Evolutionary conservation across 441 rosid species (phyloP).

Genomic region (Erodium moschatum): DNA sequence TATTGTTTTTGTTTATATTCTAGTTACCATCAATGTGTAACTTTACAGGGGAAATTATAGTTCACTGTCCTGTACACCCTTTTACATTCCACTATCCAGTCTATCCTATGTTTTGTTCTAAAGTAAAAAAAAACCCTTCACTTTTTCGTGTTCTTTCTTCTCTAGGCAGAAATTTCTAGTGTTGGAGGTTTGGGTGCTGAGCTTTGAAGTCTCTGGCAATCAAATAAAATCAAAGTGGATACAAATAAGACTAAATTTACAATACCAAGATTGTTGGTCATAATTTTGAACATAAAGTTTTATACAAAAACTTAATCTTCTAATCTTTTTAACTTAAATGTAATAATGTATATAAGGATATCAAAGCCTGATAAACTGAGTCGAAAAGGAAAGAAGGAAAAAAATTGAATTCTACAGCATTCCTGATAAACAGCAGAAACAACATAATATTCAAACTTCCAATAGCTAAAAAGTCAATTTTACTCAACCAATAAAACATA

Average conservation of each 20-base stretch:
- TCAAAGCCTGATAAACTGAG: not conserved
- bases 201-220: not conserved
- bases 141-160: not conserved
- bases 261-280: not conserved
- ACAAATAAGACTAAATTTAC: not conserved
- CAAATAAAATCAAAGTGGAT: not conserved
- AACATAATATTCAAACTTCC: not conserved
- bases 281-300: not conserved
- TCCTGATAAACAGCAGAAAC: not conserved
- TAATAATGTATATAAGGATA: not conserved
- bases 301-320: not conserved
- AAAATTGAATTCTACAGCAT: not conserved
- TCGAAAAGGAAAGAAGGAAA: not conserved
- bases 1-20: constrained; percentile 4
- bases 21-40: not conserved
- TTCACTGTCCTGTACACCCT: not conserved
- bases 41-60: not conserved
- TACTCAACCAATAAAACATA: not conserved
- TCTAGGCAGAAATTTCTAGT: not conserved
- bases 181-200: not conserved
- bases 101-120: not conserved
- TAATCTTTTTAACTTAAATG: not conserved
- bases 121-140: not conserved
- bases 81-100: not conserved
- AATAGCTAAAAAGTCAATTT: not conserved